Evolutionary conservation across 805 yeast genomes (phyloP).

Genomic region (Lachancea cidri): DNA sequence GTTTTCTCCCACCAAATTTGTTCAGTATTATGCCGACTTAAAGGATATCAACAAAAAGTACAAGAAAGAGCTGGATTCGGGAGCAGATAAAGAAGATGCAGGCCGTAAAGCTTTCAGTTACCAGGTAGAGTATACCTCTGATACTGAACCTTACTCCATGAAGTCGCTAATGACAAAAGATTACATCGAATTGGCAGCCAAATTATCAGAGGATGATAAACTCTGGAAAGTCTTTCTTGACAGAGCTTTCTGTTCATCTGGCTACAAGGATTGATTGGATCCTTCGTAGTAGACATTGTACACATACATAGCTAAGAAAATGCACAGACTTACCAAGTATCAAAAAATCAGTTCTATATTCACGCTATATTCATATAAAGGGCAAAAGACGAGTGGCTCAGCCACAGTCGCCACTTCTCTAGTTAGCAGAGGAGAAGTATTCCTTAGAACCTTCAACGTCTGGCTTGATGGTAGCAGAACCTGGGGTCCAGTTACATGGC

Average conservation of each 20-base stretch:
- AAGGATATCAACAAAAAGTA: slow-evolving; percentile 39
- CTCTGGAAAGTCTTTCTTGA: slow-evolving; percentile 54
- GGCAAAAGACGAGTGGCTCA: background rate
- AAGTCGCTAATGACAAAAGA: slow-evolving; percentile 51
- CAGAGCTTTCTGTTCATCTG: slow-evolving; percentile 59
- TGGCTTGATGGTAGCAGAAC: slow-evolving; percentile 88
- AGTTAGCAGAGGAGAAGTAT: slow-evolving; percentile 65
- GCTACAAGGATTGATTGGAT: slow-evolving; percentile 48
- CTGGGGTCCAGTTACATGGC: slow-evolving; percentile 99
- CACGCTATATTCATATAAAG: background rate
- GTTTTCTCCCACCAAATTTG: slow-evolving; percentile 67
- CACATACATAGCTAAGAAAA: background rate
- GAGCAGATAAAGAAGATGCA: slow-evolving; percentile 53
- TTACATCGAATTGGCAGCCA: slow-evolving; percentile 55
- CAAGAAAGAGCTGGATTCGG: slow-evolving; percentile 45
- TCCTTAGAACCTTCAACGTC: slow-evolving; percentile 72
- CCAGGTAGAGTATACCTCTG: slow-evolving; percentile 66
- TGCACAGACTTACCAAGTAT: background rate
- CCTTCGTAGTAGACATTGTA: background rate
- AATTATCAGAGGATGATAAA: slow-evolving; percentile 44
- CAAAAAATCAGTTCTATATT: background rate
- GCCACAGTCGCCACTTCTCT: slow-evolving; percentile 15
- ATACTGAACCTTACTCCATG: slow-evolving; percentile 52
- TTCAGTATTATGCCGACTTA: slow-evolving; percentile 71
- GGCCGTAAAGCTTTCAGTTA: slow-evolving; percentile 45